These are phyloP conservation scores for Goniomonas avonlea DNA, from an alignment of 78 protist genomes.

Conservation along the genomic window DNA sequence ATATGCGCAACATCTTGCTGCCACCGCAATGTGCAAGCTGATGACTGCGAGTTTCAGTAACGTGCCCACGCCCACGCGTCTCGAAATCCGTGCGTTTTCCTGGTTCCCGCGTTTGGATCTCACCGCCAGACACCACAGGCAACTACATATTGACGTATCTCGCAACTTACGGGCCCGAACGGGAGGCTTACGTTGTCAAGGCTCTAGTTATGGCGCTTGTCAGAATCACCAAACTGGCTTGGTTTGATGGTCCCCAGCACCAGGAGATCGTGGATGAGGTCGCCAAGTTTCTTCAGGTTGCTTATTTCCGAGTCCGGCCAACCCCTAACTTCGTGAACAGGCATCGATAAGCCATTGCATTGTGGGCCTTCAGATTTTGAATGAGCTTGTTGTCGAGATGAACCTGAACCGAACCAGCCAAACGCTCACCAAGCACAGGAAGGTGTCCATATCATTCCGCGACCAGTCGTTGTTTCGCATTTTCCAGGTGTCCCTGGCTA, in stretches of 20 bases:
- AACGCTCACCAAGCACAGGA: background rate
- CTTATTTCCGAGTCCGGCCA: no score
- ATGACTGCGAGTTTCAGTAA: background rate
- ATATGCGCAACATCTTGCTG: background rate
- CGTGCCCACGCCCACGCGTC: background rate
- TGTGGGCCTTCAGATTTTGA: constrained; percentile 4
- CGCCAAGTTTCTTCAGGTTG: no score
- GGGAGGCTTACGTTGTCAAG: background rate
- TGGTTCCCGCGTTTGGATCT: no score
- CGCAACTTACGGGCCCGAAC: background rate
- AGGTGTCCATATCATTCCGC: background rate
- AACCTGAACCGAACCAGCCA: background rate
- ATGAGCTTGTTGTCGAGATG: constrained; percentile 2
- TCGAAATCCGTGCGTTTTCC: no score
- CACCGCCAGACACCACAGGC: no score
- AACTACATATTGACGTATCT: background rate
- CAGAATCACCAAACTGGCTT: background rate
- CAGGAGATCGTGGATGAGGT: background rate
- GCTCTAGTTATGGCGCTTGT: background rate
- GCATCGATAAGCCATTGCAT: constrained; percentile 7
- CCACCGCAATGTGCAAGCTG: constrained; percentile 11
- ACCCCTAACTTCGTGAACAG: no score
- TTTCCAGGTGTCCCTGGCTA: background rate
- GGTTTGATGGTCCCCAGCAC: background rate
- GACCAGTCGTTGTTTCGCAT: background rate